phyloP scores from a whole-genome alignment of 2,329 filamentous ascomycete genomes.

The Botryotinia narcissicola region DNA sequence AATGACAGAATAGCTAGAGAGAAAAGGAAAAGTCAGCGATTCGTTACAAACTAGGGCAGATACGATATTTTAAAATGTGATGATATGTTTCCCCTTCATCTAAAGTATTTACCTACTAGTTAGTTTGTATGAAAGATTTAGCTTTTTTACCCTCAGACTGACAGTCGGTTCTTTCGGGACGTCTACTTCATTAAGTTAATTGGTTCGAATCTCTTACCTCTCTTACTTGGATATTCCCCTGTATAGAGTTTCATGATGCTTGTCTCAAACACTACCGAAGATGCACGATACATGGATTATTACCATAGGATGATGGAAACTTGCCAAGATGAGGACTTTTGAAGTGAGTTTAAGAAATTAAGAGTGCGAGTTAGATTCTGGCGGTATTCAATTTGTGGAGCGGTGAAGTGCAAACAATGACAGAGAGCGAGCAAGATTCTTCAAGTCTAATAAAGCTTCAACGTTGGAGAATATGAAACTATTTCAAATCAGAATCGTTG shows the following conservation, averaged over 20 bases:
- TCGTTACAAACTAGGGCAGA: not conserved
- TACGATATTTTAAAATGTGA: not conserved
- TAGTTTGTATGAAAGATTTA: not conserved
- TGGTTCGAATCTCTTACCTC: constrained; percentile 9
- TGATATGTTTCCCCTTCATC: constrained; percentile 4
- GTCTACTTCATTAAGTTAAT: constrained; percentile 12
- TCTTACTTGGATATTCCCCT: constrained; percentile 8
- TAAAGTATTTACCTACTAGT: not conserved
- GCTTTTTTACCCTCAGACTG: not conserved
- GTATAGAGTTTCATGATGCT: constrained; percentile 18
- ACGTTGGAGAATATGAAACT: constrained; percentile 3
- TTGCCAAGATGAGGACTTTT: constrained; percentile 7
- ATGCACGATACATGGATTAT: constrained; percentile 1
- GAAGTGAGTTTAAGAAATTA: constrained; percentile 6
- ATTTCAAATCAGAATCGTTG: not conserved
- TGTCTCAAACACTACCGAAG: constrained; percentile 18
- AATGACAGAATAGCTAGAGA: not conserved
- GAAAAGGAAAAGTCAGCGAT: not conserved
- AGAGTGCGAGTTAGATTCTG: not conserved
- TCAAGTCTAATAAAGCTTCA: not conserved
- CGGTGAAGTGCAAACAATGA: not conserved
- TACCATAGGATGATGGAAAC: not conserved
- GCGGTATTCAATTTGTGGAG: not conserved
- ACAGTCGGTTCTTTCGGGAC: constrained; percentile 4
- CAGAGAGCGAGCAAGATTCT: not conserved